Conservation (phyloP, 2,329 filamentous ascomycete genomes). For the Hypoxylon sp. region DNA sequence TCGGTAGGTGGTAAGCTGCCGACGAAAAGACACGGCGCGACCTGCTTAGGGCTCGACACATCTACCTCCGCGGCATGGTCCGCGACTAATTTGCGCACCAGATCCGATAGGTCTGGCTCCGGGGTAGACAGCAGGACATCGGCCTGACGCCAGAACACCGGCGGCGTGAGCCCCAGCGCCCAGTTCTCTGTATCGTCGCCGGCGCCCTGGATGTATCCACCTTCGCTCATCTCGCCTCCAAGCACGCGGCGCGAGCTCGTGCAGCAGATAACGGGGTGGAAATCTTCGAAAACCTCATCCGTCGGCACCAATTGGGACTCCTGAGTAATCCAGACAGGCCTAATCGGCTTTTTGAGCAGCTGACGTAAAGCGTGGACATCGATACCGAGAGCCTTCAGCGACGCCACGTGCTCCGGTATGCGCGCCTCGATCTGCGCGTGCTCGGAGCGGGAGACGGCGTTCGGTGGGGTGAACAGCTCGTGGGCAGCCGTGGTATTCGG, state of each 20-base stretch:
- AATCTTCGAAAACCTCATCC: constrained; percentile 64
- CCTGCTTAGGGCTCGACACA: constrained; percentile 41
- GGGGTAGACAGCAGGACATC: constrained; percentile 68
- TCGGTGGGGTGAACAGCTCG: constrained; percentile 75
- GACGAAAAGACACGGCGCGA: constrained; percentile 52
- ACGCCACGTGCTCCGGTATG: constrained; percentile 66
- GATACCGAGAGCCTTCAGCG: constrained; percentile 68
- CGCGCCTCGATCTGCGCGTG: constrained; percentile 79
- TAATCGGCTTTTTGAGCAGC: constrained; percentile 76
- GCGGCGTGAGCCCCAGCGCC: constrained; percentile 82
- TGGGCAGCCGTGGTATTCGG: constrained; percentile 61
- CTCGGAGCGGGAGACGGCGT: constrained; percentile 79
- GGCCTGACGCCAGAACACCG: constrained; percentile 81
- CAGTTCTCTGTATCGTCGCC: constrained; percentile 96
- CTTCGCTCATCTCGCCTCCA: constrained; percentile 75
- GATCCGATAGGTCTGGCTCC: constrained; percentile 71
- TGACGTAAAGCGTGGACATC: constrained; percentile 65
- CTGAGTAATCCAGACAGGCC: constrained; percentile 83
- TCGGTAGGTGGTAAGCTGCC: constrained; percentile 36
- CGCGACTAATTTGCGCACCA: constrained; percentile 61
- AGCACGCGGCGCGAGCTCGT: constrained; percentile 81
- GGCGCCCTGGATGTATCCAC: constrained; percentile 91
- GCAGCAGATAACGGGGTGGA: constrained; percentile 82
- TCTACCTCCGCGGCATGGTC: constrained; percentile 6
- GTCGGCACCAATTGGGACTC: constrained; percentile 64